phyloP scores from a whole-genome alignment of 768 basidiomycete genomes.

The Mycena olivaceomarginata region DNA sequence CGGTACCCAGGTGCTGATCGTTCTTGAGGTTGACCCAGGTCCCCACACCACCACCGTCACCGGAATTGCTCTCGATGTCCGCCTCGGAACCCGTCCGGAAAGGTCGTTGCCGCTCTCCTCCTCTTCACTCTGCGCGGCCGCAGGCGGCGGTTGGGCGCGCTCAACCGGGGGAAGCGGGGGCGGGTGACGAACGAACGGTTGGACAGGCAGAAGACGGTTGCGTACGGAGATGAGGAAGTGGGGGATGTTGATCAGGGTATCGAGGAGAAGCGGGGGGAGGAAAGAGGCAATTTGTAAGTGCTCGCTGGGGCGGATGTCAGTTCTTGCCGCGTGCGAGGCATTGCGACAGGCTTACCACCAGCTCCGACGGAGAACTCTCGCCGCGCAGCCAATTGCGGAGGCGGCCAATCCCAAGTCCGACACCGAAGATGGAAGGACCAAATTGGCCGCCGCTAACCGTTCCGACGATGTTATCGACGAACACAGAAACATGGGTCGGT shows the following conservation, averaged over 20 bases:
- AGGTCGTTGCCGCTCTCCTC: conserved; percentile 41
- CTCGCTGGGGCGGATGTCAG: conserved; percentile 65
- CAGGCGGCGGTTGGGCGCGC: conserved; percentile 35
- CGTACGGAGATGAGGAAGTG: conserved; percentile 77
- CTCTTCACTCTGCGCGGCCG: conserved; percentile 31
- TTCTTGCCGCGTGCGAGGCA: conserved; percentile 13
- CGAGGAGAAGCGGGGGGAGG: conserved; percentile 80
- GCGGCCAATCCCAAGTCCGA: conserved; percentile 68
- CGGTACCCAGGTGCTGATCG: background rate
- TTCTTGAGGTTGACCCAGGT: conserved; percentile 84
- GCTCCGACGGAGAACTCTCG: conserved; percentile 85
- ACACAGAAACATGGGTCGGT: conserved; percentile 73
- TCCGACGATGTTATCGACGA: conserved; percentile 75
- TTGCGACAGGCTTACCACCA: conserved; percentile 73
- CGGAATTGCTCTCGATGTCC: conserved; percentile 80
- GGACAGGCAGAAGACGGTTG: conserved; percentile 73
- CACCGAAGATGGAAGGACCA: conserved; percentile 63
- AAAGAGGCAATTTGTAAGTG: conserved; percentile 82
- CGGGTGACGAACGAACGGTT: conserved; percentile 64
- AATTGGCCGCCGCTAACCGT: conserved; percentile 76
- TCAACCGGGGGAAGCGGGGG: conserved; percentile 53
- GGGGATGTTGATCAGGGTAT: conserved; percentile 80
- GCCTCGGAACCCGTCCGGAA: conserved; percentile 75
- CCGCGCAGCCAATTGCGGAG: conserved; percentile 77
- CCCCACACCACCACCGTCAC: conserved; percentile 71